Percentiles rank a stretch among this genome's conserved stretches.
phyloP scores from a whole-genome alignment of 75 land plant species.

The Selaginella moellendorffii region DNA sequence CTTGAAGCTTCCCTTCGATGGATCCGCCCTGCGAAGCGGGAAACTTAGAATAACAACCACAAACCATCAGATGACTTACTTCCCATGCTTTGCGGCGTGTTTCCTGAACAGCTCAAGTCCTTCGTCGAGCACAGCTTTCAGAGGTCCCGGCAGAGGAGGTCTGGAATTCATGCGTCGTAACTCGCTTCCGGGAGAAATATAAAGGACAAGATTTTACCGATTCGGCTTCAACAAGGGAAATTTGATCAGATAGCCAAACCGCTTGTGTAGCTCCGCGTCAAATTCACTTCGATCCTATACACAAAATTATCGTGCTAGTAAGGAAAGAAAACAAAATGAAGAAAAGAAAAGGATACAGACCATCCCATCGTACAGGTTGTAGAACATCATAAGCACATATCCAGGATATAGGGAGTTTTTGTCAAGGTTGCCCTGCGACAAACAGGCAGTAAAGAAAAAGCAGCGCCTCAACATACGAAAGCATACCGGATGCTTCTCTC shows the following conservation, averaged over 20 bases:
- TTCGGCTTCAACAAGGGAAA: constrained; percentile 70
- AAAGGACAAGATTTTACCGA: no score
- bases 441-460: not conserved
- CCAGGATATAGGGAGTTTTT: constrained; percentile 86
- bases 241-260: constrained; percentile 71
- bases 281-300: constrained; percentile 71
- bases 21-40: constrained; percentile 37
- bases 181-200: no score
- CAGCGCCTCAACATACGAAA: not conserved
- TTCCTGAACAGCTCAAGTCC: constrained; percentile 60
- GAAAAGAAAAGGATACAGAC: constrained; percentile 19
- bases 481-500: constrained; percentile 7
- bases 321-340: not conserved
- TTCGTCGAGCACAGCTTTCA: constrained; percentile 47
- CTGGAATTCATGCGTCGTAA: no score
- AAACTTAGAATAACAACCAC: not conserved
- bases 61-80: constrained; percentile 21
- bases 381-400: constrained; percentile 89
- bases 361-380: constrained; percentile 88
- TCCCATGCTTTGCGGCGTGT: constrained; percentile 62
- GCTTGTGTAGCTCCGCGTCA: constrained; percentile 46
- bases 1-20: constrained; percentile 56
- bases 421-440: constrained; percentile 75
- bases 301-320: not conserved
- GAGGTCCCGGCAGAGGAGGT: constrained; percentile 45